Evolutionary conservation across 495 filamentous ascomycete species (phyloP).

Genomic region (Chaetomium tenue): DNA sequence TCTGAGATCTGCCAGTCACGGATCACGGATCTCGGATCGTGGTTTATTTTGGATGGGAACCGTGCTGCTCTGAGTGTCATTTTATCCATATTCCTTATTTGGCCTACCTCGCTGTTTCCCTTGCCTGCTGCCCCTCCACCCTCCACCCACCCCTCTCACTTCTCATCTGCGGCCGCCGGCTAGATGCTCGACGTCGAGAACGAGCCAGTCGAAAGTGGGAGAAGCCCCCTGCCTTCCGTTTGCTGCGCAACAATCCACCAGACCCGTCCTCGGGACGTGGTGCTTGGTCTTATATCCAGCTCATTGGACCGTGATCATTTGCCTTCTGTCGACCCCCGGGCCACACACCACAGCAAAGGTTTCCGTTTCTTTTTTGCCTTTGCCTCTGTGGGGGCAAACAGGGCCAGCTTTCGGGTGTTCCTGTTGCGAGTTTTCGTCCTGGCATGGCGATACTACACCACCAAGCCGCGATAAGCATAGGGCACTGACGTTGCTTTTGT

Average conservation of each 20-base stretch:
- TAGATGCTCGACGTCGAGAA: background rate
- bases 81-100: background rate
- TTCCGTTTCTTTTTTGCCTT: slow-evolving; percentile 6
- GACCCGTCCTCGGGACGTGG: background rate
- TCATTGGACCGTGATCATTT: slow-evolving; percentile 8
- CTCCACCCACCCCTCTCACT: background rate
- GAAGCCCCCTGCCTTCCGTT: background rate
- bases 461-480: slow-evolving; percentile 10
- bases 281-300: slow-evolving; percentile 8
- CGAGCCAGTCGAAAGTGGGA: background rate
- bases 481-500: slow-evolving; percentile 19
- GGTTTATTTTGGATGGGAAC: background rate
- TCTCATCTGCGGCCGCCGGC: background rate
- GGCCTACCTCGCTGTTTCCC: background rate
- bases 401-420: background rate
- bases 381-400: background rate
- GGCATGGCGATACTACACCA: slow-evolving; percentile 2
- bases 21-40: background rate
- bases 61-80: background rate
- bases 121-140: background rate
- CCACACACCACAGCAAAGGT: background rate
- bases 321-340: background rate
- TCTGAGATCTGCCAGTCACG: slow-evolving; percentile 8
- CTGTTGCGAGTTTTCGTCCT: background rate
- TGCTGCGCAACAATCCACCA: background rate